Conservation (phyloP, 176 grass and related monocot genomes). For the Metroxylon sagu region DNA sequence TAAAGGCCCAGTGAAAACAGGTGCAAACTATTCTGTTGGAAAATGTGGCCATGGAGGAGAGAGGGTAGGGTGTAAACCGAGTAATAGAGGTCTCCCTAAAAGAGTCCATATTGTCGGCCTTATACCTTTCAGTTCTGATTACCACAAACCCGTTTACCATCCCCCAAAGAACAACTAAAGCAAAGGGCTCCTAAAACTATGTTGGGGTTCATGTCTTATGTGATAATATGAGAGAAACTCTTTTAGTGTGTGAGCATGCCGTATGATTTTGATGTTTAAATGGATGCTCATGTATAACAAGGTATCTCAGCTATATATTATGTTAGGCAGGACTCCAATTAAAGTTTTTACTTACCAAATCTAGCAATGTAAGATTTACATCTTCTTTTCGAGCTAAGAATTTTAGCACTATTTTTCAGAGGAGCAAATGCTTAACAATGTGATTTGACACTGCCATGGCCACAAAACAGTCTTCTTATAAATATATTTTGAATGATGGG, state of each 20-base stretch:
- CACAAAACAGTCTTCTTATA: conserved; percentile 22
- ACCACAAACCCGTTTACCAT: conserved; percentile 32
- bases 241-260: too few relatives aligned
- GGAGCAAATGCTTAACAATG: conserved; percentile 5
- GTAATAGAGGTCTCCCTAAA: conserved; percentile 27
- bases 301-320: too few relatives aligned
- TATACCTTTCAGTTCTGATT: conserved; percentile 63
- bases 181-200: conserved; percentile 22
- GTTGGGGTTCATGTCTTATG: background rate
- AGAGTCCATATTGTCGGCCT: conserved; percentile 37
- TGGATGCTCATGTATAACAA: too few relatives aligned
- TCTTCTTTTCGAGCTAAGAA: too few relatives aligned
- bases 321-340: too few relatives aligned
- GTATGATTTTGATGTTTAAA: too few relatives aligned
- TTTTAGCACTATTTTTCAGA: background rate
- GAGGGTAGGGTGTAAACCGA: conserved; percentile 38
- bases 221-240: too few relatives aligned
- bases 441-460: conserved; percentile 13
- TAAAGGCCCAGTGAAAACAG: background rate
- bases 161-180: conserved; percentile 78
- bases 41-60: conserved; percentile 41
- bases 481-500: conserved; percentile 1
- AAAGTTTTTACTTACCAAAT: conserved; percentile 2
- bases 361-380: too few relatives aligned
- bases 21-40: conserved; percentile 51